Conservation (phyloP, 2,329 filamentous ascomycete genomes). For the Dendryphion nanum region DNA sequence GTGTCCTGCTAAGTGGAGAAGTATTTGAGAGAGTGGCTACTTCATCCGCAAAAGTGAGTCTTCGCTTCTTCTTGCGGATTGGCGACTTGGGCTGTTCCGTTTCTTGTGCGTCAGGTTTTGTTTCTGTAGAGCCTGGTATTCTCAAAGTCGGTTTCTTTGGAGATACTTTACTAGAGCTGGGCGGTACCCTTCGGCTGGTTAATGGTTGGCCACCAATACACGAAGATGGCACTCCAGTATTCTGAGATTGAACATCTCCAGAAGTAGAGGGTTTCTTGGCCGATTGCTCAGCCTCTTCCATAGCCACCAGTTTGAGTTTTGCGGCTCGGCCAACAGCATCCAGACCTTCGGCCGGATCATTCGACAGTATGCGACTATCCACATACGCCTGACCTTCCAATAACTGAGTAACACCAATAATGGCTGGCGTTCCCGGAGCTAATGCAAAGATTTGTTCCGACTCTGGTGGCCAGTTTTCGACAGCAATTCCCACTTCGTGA, state of each 20-base stretch:
- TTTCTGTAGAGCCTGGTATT: background rate
- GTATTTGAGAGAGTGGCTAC: constrained; percentile 34
- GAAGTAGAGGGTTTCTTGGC: constrained; percentile 2
- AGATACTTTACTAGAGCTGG: constrained; percentile 17
- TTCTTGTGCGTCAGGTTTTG: background rate
- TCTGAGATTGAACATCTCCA: constrained; percentile 19
- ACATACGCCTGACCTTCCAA: constrained; percentile 57
- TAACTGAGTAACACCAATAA: constrained; percentile 59
- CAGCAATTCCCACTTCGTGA: constrained; percentile 75
- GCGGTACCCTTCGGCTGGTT: constrained; percentile 25
- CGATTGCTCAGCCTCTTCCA: constrained; percentile 14
- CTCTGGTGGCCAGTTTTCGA: constrained; percentile 65
- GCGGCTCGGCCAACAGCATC: constrained; percentile 24
- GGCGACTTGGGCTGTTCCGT: constrained; percentile 9
- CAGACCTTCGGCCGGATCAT: constrained; percentile 25
- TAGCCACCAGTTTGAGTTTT: constrained; percentile 22
- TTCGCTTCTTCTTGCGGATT: constrained; percentile 27
- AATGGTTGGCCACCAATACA: constrained; percentile 38
- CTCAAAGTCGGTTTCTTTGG: constrained; percentile 5
- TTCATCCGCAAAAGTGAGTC: constrained; percentile 30
- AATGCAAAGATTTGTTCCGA: constrained; percentile 68
- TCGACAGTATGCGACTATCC: constrained; percentile 31
- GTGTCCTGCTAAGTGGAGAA: constrained; percentile 59
- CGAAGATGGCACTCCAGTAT: constrained; percentile 42
- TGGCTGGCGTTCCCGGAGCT: constrained; percentile 46